Evolutionary conservation across 2,329 filamentous ascomycete genomes (phyloP).

Genomic region (Arthrobotrys conoides): DNA sequence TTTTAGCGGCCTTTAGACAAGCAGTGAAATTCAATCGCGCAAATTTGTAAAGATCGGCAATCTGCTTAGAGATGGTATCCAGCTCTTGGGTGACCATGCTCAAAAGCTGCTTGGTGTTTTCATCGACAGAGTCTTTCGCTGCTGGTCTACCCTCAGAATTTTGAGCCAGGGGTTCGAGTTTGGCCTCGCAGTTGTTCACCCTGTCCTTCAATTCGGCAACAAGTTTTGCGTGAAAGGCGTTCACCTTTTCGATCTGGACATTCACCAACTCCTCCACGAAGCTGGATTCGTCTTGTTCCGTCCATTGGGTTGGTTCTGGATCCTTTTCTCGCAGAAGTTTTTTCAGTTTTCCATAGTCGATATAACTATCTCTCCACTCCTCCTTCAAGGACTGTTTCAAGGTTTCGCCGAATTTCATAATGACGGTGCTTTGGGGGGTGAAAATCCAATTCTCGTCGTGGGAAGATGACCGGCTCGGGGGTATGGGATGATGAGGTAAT

Average conservation of each 20-base stretch:
- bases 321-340: slow-evolving; percentile 84
- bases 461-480: slow-evolving; percentile 2
- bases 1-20: slow-evolving; percentile 98
- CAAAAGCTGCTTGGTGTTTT: slow-evolving; percentile 67
- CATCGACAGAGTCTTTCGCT: slow-evolving; percentile 64
- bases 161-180: slow-evolving; percentile 73
- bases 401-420: slow-evolving; percentile 94
- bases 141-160: slow-evolving; percentile 65
- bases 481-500: slow-evolving; percentile 14
- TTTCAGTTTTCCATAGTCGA: slow-evolving; percentile 96
- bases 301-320: slow-evolving; percentile 75
- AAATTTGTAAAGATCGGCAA: slow-evolving; percentile 94
- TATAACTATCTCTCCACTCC: slow-evolving; percentile 93
- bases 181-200: slow-evolving; percentile 78
- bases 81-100: slow-evolving; percentile 81
- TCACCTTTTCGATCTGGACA: slow-evolving; percentile 93
- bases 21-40: slow-evolving; percentile 97
- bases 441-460: too few species aligned
- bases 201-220: slow-evolving; percentile 85
- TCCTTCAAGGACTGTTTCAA: slow-evolving; percentile 83
- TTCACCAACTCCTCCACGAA: slow-evolving; percentile 98
- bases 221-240: slow-evolving; percentile 86
- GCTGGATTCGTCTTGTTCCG: slow-evolving; percentile 89
- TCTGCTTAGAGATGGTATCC: slow-evolving; percentile 88
- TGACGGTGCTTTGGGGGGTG: slow-evolving; percentile 4